phyloP scores from a whole-genome alignment of 768 basidiomycete genomes.

The Paxillus ammoniavirescens region DNA sequence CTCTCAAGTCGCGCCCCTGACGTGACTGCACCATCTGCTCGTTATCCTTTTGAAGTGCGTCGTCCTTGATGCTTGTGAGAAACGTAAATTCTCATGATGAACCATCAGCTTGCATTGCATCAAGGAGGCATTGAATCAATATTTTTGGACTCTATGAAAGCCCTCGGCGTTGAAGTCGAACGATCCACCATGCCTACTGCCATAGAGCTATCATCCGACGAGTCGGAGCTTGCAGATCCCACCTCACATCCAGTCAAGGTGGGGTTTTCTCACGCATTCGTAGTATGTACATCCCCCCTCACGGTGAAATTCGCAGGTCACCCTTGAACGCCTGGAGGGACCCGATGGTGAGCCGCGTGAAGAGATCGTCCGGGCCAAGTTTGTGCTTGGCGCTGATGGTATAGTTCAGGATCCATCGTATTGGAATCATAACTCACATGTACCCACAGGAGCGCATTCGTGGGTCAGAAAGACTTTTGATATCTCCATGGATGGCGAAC shows the following conservation, averaged over 20 bases:
- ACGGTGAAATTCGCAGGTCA: conserved; percentile 16
- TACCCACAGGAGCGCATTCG: conserved; percentile 65
- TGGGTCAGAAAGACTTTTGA: conserved; percentile 72
- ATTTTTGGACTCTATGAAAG: conserved; percentile 34
- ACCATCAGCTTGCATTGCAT: conserved; percentile 28
- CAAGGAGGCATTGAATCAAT: conserved; percentile 35
- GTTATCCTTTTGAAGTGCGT: conserved; percentile 68
- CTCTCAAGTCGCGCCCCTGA: conserved; percentile 61
- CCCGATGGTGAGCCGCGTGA: conserved; percentile 35
- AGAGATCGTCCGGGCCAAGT: conserved; percentile 69
- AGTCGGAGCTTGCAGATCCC: conserved; percentile 20
- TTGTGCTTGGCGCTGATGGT: conserved; percentile 77
- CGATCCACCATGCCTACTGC: conserved; percentile 29
- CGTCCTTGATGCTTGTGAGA: too few relatives aligned
- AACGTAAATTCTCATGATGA: background rate
- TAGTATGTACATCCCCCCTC: background rate
- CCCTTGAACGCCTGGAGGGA: conserved; percentile 16
- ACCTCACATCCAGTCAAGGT: conserved; percentile 24
- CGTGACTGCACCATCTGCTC: conserved; percentile 56
- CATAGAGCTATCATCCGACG: conserved; percentile 28
- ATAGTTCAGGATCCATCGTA: conserved; percentile 8
- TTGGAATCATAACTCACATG: background rate
- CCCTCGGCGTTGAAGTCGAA: conserved; percentile 30
- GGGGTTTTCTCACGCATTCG: background rate
- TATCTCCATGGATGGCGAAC: conserved; percentile 77